Evolutionary conservation across 2,329 filamentous ascomycete genomes (phyloP), one percentile per base, ranked within the genome.

Genomic region (Diaporthe sp.): DNA sequence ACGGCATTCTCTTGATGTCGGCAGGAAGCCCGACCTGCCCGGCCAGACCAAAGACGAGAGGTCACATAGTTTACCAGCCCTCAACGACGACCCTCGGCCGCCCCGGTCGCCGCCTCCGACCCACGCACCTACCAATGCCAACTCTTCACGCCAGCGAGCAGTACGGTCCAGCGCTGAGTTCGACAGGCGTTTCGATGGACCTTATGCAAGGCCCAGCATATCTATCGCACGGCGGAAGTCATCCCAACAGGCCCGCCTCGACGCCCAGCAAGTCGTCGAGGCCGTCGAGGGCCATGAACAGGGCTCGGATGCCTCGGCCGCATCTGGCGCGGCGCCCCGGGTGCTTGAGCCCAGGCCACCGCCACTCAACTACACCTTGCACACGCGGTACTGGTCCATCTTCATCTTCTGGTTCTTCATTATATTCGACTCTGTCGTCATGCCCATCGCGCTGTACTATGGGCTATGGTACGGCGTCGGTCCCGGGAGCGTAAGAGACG

Each of bases 381-480:
- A 81, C 77, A 79, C 82, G 70, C 82, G 81, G 77, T 84, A 82
- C 77, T 78, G 79, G 81, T 85, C 85, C 71, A 85, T 89, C 19
- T 85, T 85, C 75, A 74, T 88, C 13, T 85, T 88, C 71, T 82
- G 83, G 42, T 83, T 83, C 51, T 84, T 89, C 72, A 79, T 89
- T 32, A 82, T 89, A 72, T 84, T 89, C 76, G 85, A 86, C 75
- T 84, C 84, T 0, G 83, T 82, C 73, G 79, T 89, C 39, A 83
- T 90, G 27, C 88, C 88, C 27, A 87, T 90, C 73, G 81, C 86
- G 2, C 80, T 90, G 6, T 90, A 88, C 82, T 90, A 89, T 76
- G 85, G 85, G 27, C 81, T 90, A 73, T 83, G 82, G 76, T 88
- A 71, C 32, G 85, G 84, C 76, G 77, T 79, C n/a, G 78, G 78